Base-by-base conservation (phyloP, 495 filamentous ascomycete genomes). In the Xylaria nigripes region DNA sequence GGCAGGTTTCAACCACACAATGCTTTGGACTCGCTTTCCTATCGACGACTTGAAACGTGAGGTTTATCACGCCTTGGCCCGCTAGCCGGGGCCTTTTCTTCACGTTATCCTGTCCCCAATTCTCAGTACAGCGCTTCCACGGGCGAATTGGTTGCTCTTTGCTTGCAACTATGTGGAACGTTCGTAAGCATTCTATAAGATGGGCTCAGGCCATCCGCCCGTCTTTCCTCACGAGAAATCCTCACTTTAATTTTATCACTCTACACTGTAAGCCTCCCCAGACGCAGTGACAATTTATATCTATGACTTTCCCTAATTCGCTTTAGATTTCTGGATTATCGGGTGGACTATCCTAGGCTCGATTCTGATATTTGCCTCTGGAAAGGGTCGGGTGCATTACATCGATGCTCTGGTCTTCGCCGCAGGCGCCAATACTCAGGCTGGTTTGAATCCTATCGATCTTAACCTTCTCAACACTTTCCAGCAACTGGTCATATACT, bases 401-500 rank as follows among this genome's bases (percentile, higher is more conserved):
- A 88, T 91, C 55, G 90, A 99, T 76, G 87, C 90, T 13, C 79
- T 99, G 16, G 89, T 95, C 74, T 86, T 95, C 55, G 77, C 85
- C 12, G 78, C 76, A 54, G 90, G 94, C 13, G 77, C 85, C 32
- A 81, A 86, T 50, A 96, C 91, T 1, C 93, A 99, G 67, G 92
- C 88, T 45, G 93, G 93, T 0, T 72, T 99, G 54, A 98, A 98
- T 69, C 85, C 90, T 59, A 70, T 95, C 42, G 81, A 96, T 61
- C 48, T 91, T 30, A 96, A 95, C 64, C 47, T 70, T 6, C 67
- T 96, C 2, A 76, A 76, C 50, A 82, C 86, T 6, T 94, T 88
- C 57, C 90, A 94, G 63, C 93, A 86, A 64, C 58, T 88, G 9
- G 69, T 86, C 27, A 62, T 92, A n/a, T 90, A 85, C 51, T 61